Evolutionary conservation across 345 rosid species (phyloP), one percentile per base, ranked within the genome.

Genomic region (Melaleuca quinquenervia): DNA sequence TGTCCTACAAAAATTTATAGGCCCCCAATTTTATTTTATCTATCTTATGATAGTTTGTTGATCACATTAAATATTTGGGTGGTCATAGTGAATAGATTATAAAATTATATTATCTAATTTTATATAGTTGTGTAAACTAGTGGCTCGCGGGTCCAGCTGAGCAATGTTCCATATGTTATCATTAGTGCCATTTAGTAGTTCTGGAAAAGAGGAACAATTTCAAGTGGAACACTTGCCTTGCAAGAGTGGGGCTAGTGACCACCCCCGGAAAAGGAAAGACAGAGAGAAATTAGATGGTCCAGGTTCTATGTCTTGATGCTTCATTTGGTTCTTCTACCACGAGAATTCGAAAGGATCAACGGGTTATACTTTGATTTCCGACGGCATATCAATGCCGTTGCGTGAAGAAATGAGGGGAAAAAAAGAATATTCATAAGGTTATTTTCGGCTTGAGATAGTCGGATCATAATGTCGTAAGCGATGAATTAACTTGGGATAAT

Each of bases 381-480:
- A 32, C 7, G 18, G 26, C 7, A 16, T 36, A 18, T 10, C 36
- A 36, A 70, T 2, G 6, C 8, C 1, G 1, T 4, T 11, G 2
- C 1, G 12, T 3, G 1, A 16, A 29, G 15, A 15, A 64, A 41
- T 2, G 3, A 24, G 5, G 6, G 3, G 16, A 15, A 8, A 9
- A 9, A 55, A 22, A 24, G 2, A 5, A 2, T 0, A 1, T 12
- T 6, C 0, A 1, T 12, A 58, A 5, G 8, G 4, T 58, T 12
- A 6, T 58, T 27, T 60, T 60, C 9, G 3, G 36, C 7, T n/a
- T 3, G 1, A 3, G 16, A 60, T 60, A n/a, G 13, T n/a, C 1
- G 3, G 32, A 32, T 32, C 45, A 36, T 70, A 5, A 36, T 24
- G 24, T 9, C 48, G 8, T 11, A 13, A 4, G 36, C 1, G 1